Evolutionary conservation across 1,284 basidiomycete species (phyloP), one percentile per base, ranked within the genome.

Genomic region (Gymnopus androsaceus): DNA sequence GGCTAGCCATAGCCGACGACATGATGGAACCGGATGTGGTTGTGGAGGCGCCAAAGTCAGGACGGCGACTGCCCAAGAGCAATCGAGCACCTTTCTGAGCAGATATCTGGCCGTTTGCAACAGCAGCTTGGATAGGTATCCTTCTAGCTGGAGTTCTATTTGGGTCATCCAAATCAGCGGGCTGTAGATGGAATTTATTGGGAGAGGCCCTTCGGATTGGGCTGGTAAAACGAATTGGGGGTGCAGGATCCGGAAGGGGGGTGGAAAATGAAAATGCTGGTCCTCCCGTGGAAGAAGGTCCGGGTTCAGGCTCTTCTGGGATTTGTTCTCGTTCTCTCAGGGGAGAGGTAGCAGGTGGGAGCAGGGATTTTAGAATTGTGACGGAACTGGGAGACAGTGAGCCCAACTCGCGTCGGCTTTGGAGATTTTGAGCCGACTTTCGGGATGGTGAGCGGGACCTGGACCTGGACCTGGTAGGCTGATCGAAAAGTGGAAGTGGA

Each of bases 101-200:
- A 3, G 82, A 83, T 23, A 79, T 64, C 52, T 75, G 76, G 4
- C 81, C 81, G 38, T 77, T 73, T 9, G 72, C 68, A 58, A 83
- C 67, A 1, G 78, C 79, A 58, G 81, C 70, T 30, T 76, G 69
- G 4, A 87, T 76, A 8, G 79, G 78, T 46, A 88, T 76, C 57
- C 86, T 77, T 46, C 81, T 79, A 4, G 86, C 85, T 38, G 86
- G 86, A 3, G 84, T 84, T 27, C 46, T 37, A 27, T 55, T 50
- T 11, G 38, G 46, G 44, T 55, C 37, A 25, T 55, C 30, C 9
- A 33, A 37, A 27, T 48, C 54, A 45, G 64, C 62, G 12, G 72
- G 66, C 58, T 23, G 66, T 59, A 38, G 67, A 42, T 71, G 70
- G 45, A 70, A 63, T 54, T 74, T 75, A 41, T 61, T 61, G 9